These are phyloP conservation scores for Lonicera japonica DNA, from an alignment of 129 eudicot species.

Conservation along the genomic window DNA sequence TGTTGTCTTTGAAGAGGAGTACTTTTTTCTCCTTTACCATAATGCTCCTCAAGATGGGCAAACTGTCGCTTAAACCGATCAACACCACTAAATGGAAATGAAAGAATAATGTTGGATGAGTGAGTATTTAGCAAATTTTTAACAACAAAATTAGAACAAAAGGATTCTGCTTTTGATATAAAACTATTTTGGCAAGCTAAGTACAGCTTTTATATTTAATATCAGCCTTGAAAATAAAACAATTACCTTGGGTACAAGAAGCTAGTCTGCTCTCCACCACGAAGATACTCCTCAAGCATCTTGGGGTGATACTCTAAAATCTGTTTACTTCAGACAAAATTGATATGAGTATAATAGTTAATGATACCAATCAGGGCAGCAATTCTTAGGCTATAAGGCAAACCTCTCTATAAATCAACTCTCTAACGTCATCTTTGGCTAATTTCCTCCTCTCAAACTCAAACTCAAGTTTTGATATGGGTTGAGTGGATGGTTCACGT, in stretches of 20 bases:
- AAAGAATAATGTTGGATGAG: conserved; percentile 10
- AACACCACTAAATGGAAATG: conserved; percentile 53
- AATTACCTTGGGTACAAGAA: conserved; percentile 95
- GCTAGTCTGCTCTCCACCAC: conserved; percentile 89
- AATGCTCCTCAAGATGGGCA: conserved; percentile 91
- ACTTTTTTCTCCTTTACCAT: conserved; percentile 73
- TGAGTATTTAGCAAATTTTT: conserved; percentile 8
- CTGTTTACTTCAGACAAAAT: conserved; percentile 27
- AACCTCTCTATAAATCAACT: conserved; percentile 93
- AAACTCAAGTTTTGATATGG: conserved; percentile 90
- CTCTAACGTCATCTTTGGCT: conserved; percentile 92
- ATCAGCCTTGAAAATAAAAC: conserved; percentile 25
- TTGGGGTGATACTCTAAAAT: conserved; percentile 95
- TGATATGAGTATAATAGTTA: neutral
- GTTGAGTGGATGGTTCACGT: conserved; percentile 77
- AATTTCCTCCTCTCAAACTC: conserved; percentile 90
- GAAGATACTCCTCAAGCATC: conserved; percentile 86
- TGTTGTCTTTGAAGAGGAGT: conserved; percentile 66
- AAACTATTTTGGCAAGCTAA: no score
- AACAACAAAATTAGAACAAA: conserved; percentile 4
- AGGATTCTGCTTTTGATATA: conserved; percentile 11
- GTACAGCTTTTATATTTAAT: no score
- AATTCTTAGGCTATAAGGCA: neutral
- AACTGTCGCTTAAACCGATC: conserved; percentile 96
- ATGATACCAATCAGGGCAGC: conserved; percentile 5